Evolutionary conservation across 305 asterid genomes (phyloP), one percentile per base, ranked within the genome.

Genomic region (Fraxinus ornus): DNA sequence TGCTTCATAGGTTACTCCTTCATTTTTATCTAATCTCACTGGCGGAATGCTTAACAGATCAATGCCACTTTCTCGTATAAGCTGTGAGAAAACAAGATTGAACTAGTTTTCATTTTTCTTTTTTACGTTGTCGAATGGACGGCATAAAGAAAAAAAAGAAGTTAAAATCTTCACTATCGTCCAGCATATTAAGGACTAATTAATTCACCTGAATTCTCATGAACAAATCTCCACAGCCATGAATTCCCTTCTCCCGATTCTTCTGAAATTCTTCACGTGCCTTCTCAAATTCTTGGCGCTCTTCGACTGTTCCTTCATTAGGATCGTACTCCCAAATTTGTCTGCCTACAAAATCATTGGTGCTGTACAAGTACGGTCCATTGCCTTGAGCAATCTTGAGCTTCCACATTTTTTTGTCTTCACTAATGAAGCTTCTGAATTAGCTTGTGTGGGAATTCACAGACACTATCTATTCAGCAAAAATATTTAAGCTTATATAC

Each of bases 291-390:
- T 83, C 91, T 10, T 80, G 73, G 39, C 77, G 84, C 81, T 94
- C 95, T 41, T 94, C 93, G 1, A 85, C 78, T 5, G 88, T 88
- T 37, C 97, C 98, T 0, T 41, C 88, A 57, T 87, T 73, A 0
- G 91, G 89, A 21, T 91, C 93, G 5, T 79, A 92, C 83, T 90
- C 97, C 98, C 98, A 94, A 13, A 68, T 87, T 33, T 94, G 98
- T 39, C 97, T 72, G 9, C 98, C 98, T 2, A 90, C 94, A 28
- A 81, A 92, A 81, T 94, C 87, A 76, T 94, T 94, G 35, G 97
- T 94, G 89, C 93, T 94, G 83, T 88, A 91, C 83, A 94, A 49
- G 75, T 90, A 90, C 10, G 93, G 94, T 35, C 91, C 87, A 4
- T 76, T 75, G 2, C 94, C 97, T 87, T 92, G 91, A 0, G 90